Evolutionary conservation across 495 filamentous ascomycete species (phyloP), one percentile per base, ranked within the genome.

Genomic region (Neurospora africana): DNA sequence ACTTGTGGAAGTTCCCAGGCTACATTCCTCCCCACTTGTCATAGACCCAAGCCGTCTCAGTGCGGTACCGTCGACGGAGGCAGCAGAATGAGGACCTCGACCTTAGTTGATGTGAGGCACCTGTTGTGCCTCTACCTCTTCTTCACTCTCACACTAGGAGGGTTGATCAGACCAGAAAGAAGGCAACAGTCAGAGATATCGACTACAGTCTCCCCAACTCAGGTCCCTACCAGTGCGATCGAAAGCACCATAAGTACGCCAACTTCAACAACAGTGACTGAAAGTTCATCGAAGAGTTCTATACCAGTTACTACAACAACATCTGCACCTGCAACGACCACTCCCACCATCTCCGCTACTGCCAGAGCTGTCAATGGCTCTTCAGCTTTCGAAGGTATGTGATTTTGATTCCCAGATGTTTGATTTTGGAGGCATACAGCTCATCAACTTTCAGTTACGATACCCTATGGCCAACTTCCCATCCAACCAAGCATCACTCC

Each of bases 401-500:
- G 53, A 61, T 61, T n/a, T 5, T n/a, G 7, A 3, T 53, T 9
- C 9, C n/a, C 21, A 23, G 21, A 2, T 11, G 19, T 53, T 21
- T 23, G n/a, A 5, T 5, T 33, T 33, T 33, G 30, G 8, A 8
- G 15, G 13, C 27, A 61, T 6, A 30, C 13, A 65, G 30, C 53
- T 65, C 17, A 58, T 1, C 53, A 0, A 35, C 23, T 35, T 8
- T 19, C 71, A 87, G 85, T 76, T 36, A 78, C 80, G 3, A 72
- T 84, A 39, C 80, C 81, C 13, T 74, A 77, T 4, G 82, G 83
- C 23, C 76, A 85, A 67, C 86, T 97, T 33, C 95, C 95, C 0
- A 83, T 97, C 61, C 76, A 87, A 19, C 94, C 95, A 1, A 77
- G 76, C 37, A 86, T 98, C 61, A 97, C 92, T 13, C 94, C 95